These are phyloP conservation scores for Phytophthora citrophthora DNA, from an alignment of 352 stramenopile genomes.

Conservation along the genomic window DNA sequence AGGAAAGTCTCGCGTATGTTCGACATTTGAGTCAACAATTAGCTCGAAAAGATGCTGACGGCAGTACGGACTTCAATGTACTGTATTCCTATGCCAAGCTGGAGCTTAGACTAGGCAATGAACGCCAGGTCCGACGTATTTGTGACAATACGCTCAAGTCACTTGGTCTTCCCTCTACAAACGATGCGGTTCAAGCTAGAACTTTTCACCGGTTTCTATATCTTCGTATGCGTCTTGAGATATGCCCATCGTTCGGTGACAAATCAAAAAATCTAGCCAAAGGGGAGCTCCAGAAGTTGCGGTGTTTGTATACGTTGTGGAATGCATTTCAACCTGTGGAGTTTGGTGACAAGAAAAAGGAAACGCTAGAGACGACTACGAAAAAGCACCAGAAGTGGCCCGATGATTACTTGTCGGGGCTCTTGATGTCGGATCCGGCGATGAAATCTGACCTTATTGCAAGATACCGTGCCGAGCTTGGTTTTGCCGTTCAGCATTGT, in stretches of 20 bases:
- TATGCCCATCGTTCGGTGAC: constrained; percentile 25
- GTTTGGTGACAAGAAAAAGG: constrained; percentile 12
- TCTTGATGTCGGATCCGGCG: constrained; percentile 26
- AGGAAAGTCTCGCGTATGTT: constrained; percentile 11
- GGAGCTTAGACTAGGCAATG: constrained; percentile 53
- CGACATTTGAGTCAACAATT: constrained; percentile 50
- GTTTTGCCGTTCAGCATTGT: constrained; percentile 41
- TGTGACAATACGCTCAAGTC: constrained; percentile 63
- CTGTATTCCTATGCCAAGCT: constrained; percentile 63
- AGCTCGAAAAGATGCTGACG: constrained; percentile 10
- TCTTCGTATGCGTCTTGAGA: constrained; percentile 47
- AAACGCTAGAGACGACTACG: constrained; percentile 42
- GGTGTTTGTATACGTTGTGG: constrained; percentile 49
- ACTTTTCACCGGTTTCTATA: constrained; percentile 64
- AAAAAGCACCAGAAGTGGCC: constrained; percentile 40
- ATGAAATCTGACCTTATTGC: constrained; percentile 31
- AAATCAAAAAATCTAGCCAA: constrained; percentile 14
- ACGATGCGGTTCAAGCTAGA: constrained; percentile 9
- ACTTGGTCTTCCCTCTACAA: constrained; percentile 10
- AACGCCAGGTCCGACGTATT: constrained; percentile 52
- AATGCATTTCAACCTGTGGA: constrained; percentile 34
- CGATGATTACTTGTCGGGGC: constrained; percentile 21
- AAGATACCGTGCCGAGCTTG: constrained; percentile 57
- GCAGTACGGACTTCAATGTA: constrained; percentile 29
- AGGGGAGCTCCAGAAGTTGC: constrained; percentile 18